Evolutionary conservation across 1,284 basidiomycete species (phyloP).

Genomic region (Leccinum proliferum): DNA sequence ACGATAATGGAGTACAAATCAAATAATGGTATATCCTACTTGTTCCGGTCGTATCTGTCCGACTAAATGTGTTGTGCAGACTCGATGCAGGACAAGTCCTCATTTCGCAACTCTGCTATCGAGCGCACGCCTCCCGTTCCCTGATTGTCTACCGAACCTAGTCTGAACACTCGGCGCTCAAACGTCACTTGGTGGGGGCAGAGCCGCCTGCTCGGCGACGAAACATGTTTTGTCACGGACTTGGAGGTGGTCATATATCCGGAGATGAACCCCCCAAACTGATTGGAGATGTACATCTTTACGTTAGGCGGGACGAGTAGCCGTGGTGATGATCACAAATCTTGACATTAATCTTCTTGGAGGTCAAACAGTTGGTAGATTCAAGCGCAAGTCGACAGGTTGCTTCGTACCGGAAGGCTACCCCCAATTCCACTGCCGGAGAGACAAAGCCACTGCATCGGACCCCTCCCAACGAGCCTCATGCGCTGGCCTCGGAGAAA

Average conservation of each 20-base stretch:
- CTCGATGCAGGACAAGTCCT: constrained; percentile 80
- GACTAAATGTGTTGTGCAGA: constrained; percentile 36
- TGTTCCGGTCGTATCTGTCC: neutral
- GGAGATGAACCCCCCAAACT: constrained; percentile 2
- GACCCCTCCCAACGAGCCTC: too few relatives aligned
- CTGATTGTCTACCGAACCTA: constrained; percentile 11
- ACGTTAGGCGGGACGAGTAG: constrained; percentile 3
- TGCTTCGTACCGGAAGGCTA: too few relatives aligned
- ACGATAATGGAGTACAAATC: constrained; percentile 84
- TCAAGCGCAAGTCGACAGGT: too few relatives aligned
- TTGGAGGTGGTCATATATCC: constrained; percentile 7
- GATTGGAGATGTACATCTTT: constrained; percentile 13
- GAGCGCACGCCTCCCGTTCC: constrained; percentile 43
- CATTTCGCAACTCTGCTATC: constrained; percentile 64
- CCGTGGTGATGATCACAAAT: neutral
- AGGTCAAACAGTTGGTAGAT: neutral
- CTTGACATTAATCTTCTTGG: neutral
- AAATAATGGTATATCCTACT: constrained; percentile 58
- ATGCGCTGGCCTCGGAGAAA: too few relatives aligned
- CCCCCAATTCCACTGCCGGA: too few relatives aligned
- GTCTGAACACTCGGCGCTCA: neutral
- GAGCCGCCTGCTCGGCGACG: neutral
- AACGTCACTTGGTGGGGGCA: constrained; percentile 2
- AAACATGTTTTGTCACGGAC: constrained; percentile 2
- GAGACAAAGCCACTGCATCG: too few relatives aligned